phyloP scores from a whole-genome alignment of 2,329 filamentous ascomycete genomes.

The Aspergillus sp. region DNA sequence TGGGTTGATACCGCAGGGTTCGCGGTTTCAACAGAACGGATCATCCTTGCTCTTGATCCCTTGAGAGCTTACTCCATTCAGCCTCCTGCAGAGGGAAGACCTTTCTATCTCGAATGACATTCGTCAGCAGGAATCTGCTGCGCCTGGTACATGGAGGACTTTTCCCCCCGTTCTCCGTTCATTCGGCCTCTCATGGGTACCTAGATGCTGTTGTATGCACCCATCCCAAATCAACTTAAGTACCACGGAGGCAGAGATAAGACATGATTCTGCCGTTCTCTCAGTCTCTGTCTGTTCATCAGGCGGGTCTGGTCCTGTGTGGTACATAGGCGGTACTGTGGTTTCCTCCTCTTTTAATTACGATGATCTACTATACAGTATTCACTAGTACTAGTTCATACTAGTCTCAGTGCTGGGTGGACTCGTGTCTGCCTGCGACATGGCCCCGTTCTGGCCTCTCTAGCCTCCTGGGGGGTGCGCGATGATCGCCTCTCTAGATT shows the following conservation, averaged over 20 bases:
- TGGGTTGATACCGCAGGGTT: not conserved
- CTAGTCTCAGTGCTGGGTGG: conserved; percentile 8
- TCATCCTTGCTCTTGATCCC: not conserved
- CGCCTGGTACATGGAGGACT: not conserved
- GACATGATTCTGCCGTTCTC: not conserved
- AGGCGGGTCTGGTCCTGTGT: too few species aligned
- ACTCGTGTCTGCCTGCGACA: conserved; percentile 15
- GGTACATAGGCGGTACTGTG: not conserved
- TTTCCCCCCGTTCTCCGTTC: not conserved
- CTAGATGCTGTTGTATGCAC: not conserved
- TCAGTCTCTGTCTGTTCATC: not conserved
- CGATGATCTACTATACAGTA: conserved; percentile 19
- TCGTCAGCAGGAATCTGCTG: not conserved
- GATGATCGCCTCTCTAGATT: conserved; percentile 18
- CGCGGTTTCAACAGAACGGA: not conserved
- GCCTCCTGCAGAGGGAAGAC: not conserved
- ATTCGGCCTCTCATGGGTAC: not conserved
- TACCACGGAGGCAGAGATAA: not conserved
- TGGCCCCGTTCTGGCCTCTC: conserved; percentile 13
- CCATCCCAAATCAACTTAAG: not conserved
- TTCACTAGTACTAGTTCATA: conserved; percentile 18
- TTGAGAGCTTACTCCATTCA: not conserved
- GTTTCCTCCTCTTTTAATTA: conserved; percentile 6
- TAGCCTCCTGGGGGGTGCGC: conserved; percentile 12
- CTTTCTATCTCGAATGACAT: not conserved